Base-by-base conservation (phyloP, 176 grass and related monocot species). In the Juncus inflexus region DNA sequence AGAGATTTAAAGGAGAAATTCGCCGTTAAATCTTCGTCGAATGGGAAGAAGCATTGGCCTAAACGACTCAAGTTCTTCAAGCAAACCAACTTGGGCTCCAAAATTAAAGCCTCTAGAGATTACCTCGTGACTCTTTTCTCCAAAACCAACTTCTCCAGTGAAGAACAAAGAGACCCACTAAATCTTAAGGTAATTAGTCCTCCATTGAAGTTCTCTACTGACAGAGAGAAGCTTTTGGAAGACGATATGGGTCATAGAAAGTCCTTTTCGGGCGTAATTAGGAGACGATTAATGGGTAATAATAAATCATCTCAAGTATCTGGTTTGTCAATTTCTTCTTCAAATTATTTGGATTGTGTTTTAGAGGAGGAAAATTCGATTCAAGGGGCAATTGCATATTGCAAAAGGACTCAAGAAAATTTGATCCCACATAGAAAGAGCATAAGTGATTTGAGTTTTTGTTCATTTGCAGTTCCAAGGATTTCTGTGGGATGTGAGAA, bases 311-410 rank as follows among this genome's bases (percentile, higher is more conserved):
- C 74, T 3, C 15, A 69, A n/a, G 57, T 70, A 11, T 80, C 66
- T 9, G 51, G 74, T 61, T 83, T 83, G 1, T 82, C 83, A 0
- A 49, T 75, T 3, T 90, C 73, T 76, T 90, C 84, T 0, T 90
- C 90, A 0, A 79, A 0, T 79, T 75, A 0, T 80, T 74, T 1
- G 70, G 77, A 0, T 75, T 78, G 3, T 66, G 78, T 5, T 42
- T 84, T 81, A 1, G 88, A 99, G 57, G 63, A 53, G 80, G 94
- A 90, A 40, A 80, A 80, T 35, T 80, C 85, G 5, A 89, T 99
- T 54, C 94, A 92, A 59, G 94, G 94, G 12, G 94, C 94, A 56
- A 92, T 99, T 62, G 85, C 94, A 5, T 87, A 99, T 79, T 92
- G 94, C 83, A 99, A 92, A 77, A 67, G 80, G 35, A 87, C 91